Conservation (phyloP, 108 stramenopile genomes). For the Bacterosira constricta region DNA sequence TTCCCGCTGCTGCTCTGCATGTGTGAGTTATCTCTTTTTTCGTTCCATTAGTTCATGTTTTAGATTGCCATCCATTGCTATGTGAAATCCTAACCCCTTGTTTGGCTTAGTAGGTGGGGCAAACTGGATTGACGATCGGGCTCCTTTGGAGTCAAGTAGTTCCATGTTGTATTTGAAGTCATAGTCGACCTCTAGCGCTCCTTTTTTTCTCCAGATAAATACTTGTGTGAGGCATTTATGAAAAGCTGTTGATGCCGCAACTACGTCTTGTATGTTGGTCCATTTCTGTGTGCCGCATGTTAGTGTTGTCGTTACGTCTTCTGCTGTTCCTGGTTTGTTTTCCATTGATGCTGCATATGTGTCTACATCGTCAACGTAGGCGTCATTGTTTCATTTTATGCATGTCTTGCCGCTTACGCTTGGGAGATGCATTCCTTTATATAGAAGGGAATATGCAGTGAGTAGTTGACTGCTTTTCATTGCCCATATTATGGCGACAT, state of each 20-base stretch:
- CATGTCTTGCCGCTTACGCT: not conserved
- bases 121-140: not conserved
- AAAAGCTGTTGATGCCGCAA: not conserved
- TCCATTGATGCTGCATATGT: too few relatives aligned
- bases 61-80: not conserved
- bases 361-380: slow-evolving; percentile 10
- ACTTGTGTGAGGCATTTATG: not conserved
- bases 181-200: not conserved
- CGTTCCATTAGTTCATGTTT: not conserved
- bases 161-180: not conserved
- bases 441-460: not conserved
- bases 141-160: not conserved
- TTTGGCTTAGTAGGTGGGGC: not conserved
- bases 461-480: not conserved
- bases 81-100: not conserved
- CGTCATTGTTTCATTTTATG: not conserved
- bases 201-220: not conserved
- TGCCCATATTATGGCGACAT: not conserved
- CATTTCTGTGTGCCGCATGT: not conserved
- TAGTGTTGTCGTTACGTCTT: not conserved
- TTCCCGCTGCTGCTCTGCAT: too few relatives aligned
- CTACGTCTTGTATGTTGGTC: not conserved
- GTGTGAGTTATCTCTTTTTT: not conserved
- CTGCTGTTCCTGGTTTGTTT: too few relatives aligned
- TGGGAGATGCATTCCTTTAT: not conserved